These are phyloP conservation scores for Chalciporus sp. DNA, from an alignment of 1,284 basidiomycete genomes.

Conservation along the genomic window DNA sequence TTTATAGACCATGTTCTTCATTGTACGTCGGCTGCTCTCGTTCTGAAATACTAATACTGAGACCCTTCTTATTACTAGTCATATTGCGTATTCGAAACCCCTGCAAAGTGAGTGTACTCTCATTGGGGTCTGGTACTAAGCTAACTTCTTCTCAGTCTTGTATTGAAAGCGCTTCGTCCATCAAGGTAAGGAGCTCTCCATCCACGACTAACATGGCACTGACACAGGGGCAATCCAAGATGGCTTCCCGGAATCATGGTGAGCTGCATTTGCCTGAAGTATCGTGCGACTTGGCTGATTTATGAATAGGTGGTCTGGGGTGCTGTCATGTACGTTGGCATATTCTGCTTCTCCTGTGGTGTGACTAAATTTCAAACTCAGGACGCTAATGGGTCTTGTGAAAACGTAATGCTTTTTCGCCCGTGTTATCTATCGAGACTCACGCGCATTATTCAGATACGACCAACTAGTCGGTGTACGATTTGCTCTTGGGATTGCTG, in stretches of 20 bases:
- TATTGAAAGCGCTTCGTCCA: slow-evolving; percentile 16
- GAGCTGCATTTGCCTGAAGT: not conserved
- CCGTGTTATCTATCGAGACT: slow-evolving; percentile 7
- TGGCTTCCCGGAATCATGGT: no score
- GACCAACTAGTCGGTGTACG: slow-evolving; percentile 63
- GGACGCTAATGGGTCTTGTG: slow-evolving; percentile 68
- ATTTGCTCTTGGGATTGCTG: slow-evolving; percentile 63
- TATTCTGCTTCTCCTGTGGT: no score
- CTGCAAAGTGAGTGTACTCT: slow-evolving; percentile 27
- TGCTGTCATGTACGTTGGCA: no score
- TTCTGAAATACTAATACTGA: not conserved
- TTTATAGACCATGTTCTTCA: no score
- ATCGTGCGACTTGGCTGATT: no score
- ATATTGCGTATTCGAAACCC: slow-evolving; percentile 35
- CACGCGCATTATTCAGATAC: slow-evolving; percentile 42
- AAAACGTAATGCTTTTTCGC: slow-evolving; percentile 46
- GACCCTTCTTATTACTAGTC: slow-evolving; percentile 7
- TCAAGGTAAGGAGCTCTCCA: no score
- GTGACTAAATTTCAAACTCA: slow-evolving; percentile 33
- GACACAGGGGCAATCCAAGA: not conserved
- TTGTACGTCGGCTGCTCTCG: no score
- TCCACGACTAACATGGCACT: not conserved
- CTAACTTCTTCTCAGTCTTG: slow-evolving; percentile 37
- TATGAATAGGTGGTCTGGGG: not conserved
- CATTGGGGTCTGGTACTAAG: not conserved